Evolutionary conservation across 2,329 filamentous ascomycete species (phyloP), one percentile per base, ranked within the genome.

Genomic region (Fulvia fulva): DNA sequence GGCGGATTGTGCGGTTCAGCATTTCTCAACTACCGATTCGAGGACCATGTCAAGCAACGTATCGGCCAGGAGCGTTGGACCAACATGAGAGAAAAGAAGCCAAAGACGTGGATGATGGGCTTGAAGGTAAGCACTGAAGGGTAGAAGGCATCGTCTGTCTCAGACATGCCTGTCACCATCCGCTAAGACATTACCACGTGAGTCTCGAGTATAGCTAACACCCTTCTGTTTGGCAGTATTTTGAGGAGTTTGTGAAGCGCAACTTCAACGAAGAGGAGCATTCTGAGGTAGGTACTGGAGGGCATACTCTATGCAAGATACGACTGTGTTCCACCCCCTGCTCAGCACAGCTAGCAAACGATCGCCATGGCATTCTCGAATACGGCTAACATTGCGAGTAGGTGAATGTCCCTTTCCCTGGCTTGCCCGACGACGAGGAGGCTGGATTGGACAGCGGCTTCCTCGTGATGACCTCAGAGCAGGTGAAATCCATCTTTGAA

Each of bases 241-340:
- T 91, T 72, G 89, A 93, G 67, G 88, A 92, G 69, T 91, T 90
- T 70, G 88, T 93, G 14, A 93, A 93, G 75, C 82, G 89, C 14
- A 91, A 91, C 68, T 93, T 92, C 70, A 87, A 90, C 49, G 88
- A 91, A 68, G 84, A 89, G 62, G 81, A 86, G 51, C 66, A 66
- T 53, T 63, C 55, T 26, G 89, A 92, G 70, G n/a, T n/a, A n/a
- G n/a, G n/a, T n/a, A n/a, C n/a, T n/a, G n/a, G n/a, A n/a, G n/a
- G n/a, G n/a, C n/a, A n/a, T n/a, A n/a, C n/a, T n/a, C n/a, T n/a
- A n/a, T n/a, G n/a, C n/a, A n/a, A n/a, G n/a, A n/a, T n/a, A n/a
- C n/a, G n/a, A n/a, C n/a, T n/a, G n/a, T n/a, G n/a, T n/a, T n/a
- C n/a, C n/a, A n/a, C n/a, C n/a, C n/a, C n/a, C n/a, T n/a, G n/a